These are phyloP conservation scores for Macrolepiota dolichaula DNA, from an alignment of 768 basidiomycete species.

Conservation along the genomic window DNA sequence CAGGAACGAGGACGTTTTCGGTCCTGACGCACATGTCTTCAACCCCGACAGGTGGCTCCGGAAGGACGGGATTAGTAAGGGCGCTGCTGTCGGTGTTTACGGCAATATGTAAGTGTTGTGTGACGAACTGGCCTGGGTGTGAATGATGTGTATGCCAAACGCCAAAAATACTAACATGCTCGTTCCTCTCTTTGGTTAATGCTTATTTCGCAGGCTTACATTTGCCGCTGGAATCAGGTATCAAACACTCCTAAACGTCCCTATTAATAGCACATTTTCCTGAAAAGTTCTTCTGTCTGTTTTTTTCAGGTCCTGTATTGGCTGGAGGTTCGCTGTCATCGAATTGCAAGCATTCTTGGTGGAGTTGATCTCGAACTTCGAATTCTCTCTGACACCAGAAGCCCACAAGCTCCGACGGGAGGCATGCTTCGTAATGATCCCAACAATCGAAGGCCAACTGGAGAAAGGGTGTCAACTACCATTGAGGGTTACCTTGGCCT, in stretches of 20 bases:
- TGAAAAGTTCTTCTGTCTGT: not conserved
- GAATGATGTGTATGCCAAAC: not conserved
- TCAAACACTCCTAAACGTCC: constrained; percentile 8
- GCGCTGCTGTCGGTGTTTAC: constrained; percentile 40
- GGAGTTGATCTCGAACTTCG: constrained; percentile 51
- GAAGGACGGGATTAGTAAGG: constrained; percentile 31
- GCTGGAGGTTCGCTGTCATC: constrained; percentile 38
- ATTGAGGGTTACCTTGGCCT: constrained; percentile 31
- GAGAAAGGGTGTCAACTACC: constrained; percentile 41
- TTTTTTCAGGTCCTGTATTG: constrained; percentile 28
- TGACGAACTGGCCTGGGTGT: not conserved
- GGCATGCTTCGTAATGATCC: constrained; percentile 37
- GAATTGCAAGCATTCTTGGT: constrained; percentile 61
- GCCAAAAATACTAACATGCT: constrained; percentile 7
- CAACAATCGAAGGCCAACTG: constrained; percentile 37
- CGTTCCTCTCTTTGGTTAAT: not conserved
- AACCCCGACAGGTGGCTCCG: constrained; percentile 57
- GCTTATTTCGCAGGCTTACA: constrained; percentile 20
- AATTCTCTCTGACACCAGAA: constrained; percentile 41
- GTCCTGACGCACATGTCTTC: constrained; percentile 51
- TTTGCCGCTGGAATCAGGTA: constrained; percentile 31
- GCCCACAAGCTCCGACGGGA: constrained; percentile 33
- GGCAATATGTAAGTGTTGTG: constrained; percentile 46
- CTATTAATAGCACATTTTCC: not conserved
- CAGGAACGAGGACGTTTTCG: constrained; percentile 50